These are phyloP conservation scores for Hordeum pubiflorum DNA, from an alignment of 202 grass and related monocot genomes.

Conservation along the genomic window DNA sequence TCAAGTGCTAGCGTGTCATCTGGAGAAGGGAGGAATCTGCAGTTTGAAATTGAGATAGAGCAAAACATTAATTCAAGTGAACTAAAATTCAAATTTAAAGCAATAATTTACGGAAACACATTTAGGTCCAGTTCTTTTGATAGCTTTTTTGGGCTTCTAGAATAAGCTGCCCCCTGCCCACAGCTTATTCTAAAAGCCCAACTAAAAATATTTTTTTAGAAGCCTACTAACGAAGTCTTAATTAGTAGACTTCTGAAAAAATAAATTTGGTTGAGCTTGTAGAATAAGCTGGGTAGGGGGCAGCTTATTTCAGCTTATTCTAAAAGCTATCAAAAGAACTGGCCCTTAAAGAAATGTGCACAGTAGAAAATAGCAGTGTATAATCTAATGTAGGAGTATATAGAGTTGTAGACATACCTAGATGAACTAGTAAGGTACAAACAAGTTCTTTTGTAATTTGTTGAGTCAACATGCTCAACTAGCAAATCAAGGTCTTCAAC, in stretches of 20 bases:
- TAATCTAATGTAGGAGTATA: not conserved
- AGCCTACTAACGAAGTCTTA: no score
- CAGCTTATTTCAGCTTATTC: no score
- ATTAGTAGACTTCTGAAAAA: no score
- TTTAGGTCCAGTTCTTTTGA: no score
- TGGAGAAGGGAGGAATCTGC: constrained; percentile 63
- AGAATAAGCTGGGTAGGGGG: no score
- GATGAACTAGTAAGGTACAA: constrained; percentile 88
- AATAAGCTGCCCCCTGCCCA: no score
- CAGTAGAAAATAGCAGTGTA: not conserved
- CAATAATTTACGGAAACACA: not conserved
- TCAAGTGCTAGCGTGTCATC: constrained; percentile 90
- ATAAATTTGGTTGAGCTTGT: no score
- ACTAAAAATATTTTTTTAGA: no score
- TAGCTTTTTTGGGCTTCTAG: no score
- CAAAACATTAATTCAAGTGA: constrained; percentile 17
- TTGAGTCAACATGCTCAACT: constrained; percentile 85
- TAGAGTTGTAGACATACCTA: constrained; percentile 38
- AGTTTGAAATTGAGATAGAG: constrained; percentile 10
- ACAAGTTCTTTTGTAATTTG: constrained; percentile 90
- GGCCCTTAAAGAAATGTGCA: not conserved
- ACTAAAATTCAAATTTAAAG: not conserved
- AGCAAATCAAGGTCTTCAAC: constrained; percentile 98
- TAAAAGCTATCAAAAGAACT: no score
- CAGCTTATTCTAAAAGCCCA: no score